phyloP scores from a whole-genome alignment of 441 rosid species.

The Erodium moschatum region DNA sequence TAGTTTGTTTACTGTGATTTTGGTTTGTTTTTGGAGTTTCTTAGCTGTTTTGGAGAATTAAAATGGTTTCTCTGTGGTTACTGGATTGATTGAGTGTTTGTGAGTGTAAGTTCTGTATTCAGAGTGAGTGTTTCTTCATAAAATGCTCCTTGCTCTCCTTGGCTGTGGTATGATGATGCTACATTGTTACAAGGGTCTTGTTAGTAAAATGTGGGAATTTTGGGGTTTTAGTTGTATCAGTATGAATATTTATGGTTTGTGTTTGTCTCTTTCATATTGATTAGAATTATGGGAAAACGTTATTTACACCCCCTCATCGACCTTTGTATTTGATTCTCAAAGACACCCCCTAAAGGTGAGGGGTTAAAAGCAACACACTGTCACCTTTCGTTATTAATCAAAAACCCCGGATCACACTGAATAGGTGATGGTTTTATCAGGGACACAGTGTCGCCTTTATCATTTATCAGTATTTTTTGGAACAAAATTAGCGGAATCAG shows the following conservation, averaged over 20 bases:
- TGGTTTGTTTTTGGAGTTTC: too few species aligned
- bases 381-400: too few species aligned
- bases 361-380: too few species aligned
- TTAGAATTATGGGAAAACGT: background rate
- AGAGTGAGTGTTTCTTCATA: background rate
- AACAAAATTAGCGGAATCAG: too few species aligned
- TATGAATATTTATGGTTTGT: too few species aligned
- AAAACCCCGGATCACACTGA: too few species aligned
- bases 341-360: too few species aligned
- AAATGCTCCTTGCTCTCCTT: background rate
- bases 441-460: too few species aligned
- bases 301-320: background rate
- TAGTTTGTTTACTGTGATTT: background rate
- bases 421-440: too few species aligned
- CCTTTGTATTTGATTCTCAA: background rate
- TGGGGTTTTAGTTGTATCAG: background rate
- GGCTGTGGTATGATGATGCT: background rate
- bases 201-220: background rate
- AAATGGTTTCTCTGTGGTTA: background rate
- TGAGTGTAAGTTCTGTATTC: background rate
- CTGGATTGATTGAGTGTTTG: background rate
- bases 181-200: background rate
- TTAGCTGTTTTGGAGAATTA: too few species aligned
- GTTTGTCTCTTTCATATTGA: background rate
- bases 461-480: too few species aligned